Percentiles rank a stretch among this genome's conserved stretches.
These are phyloP conservation scores for Cytospora leucostoma DNA, from an alignment of 2,329 filamentous ascomycete species.

Conservation along the genomic window DNA sequence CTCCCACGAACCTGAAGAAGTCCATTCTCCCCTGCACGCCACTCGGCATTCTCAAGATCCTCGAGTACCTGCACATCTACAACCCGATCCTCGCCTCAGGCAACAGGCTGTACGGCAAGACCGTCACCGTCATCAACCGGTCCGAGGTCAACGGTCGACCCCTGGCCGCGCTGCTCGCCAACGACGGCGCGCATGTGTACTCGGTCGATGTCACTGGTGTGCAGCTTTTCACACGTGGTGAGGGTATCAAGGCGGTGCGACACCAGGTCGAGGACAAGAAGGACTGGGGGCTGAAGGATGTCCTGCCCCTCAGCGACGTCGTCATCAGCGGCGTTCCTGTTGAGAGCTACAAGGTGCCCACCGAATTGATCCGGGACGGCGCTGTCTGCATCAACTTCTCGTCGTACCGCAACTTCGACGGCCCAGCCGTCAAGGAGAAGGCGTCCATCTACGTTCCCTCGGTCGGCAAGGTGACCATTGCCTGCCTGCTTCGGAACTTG, in stretches of 20 bases:
- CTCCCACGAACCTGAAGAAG: conserved; percentile 75
- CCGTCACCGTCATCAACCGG: conserved; percentile 94
- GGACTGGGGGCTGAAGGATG: conserved; percentile 77
- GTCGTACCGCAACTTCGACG: conserved; percentile 89
- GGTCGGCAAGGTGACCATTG: conserved; percentile 96
- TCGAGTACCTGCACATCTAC: conserved; percentile 95
- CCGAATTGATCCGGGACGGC: conserved; percentile 79
- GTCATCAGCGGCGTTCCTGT: conserved; percentile 91
- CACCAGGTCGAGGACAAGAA: conserved; percentile 87
- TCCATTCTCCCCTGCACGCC: conserved; percentile 95
- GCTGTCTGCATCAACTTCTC: conserved; percentile 99
- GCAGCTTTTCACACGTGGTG: conserved; percentile 87
- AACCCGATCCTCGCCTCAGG: conserved; percentile 92
- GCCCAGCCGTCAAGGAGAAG: conserved; percentile 85
- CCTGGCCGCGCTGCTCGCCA: conserved; percentile 87
- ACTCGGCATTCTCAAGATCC: conserved; percentile 92
- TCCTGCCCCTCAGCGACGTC: conserved; percentile 85
- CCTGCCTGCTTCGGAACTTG: conserved; percentile 84
- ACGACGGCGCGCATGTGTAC: conserved; percentile 94
- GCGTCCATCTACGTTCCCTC: conserved; percentile 96
- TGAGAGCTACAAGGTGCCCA: conserved; percentile 87
- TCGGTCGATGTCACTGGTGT: conserved; percentile 91
- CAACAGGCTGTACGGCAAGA: conserved; percentile 89
- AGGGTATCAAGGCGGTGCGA: conserved; percentile 79
- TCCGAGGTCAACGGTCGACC: conserved; percentile 95